Evolutionary conservation across 2,329 filamentous ascomycete genomes (phyloP).

Genomic region (Fusarium burgessii): DNA sequence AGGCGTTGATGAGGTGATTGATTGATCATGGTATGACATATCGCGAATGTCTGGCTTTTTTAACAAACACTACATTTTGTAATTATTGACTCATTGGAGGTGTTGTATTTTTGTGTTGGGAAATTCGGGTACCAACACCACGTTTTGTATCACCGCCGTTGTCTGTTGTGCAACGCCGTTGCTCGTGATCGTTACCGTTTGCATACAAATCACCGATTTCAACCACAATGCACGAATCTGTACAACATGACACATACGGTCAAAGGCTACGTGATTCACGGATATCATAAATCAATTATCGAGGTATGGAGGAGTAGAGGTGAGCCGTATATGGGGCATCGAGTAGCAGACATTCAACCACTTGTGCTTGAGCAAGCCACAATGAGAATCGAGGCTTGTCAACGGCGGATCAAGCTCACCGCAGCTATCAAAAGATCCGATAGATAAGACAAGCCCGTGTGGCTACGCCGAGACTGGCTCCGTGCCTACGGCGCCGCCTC

Average conservation of each 20-base stretch:
- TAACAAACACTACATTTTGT: neutral
- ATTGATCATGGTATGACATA: neutral
- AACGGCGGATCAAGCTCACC: neutral
- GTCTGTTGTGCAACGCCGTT: constrained; percentile 3
- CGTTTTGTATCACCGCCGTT: neutral
- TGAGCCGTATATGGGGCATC: neutral
- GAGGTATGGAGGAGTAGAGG: neutral
- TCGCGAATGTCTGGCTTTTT: neutral
- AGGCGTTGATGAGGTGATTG: constrained; percentile 17
- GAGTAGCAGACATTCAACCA: neutral
- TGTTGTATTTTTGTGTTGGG: too few relatives aligned
- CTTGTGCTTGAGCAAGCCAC: neutral
- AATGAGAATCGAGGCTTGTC: neutral
- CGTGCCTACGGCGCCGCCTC: constrained; percentile 4
- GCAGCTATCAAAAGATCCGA: neutral
- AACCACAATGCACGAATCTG: neutral
- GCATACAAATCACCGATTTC: neutral
- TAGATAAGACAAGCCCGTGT: neutral
- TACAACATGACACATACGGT: neutral
- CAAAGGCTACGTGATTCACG: neutral
- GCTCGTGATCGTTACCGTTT: neutral
- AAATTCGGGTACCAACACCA: neutral
- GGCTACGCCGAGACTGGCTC: neutral
- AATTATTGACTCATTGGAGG: neutral
- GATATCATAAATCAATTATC: neutral